Evolutionary conservation across 2,329 filamentous ascomycete genomes (phyloP).

Genomic region (Ascocoryne sarcoides): DNA sequence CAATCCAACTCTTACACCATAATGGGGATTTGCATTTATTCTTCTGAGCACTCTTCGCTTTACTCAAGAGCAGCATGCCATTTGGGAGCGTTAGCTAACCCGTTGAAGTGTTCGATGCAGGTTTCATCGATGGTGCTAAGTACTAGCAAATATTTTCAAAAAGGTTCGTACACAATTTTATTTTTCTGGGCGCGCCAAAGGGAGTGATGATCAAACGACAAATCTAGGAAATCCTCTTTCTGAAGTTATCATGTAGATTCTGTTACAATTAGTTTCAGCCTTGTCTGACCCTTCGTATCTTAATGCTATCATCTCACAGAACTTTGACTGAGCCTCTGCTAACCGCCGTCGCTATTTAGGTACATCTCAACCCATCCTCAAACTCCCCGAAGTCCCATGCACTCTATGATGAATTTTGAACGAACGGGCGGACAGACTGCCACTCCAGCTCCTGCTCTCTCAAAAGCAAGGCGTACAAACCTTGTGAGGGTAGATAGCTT

Average conservation of each 20-base stretch:
- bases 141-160: slow-evolving; percentile 3
- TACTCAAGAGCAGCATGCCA: too few species aligned
- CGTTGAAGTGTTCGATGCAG: not conserved
- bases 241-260: slow-evolving; percentile 31
- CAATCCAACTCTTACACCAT: slow-evolving; percentile 36
- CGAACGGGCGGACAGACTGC: slow-evolving; percentile 38
- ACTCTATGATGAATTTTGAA: slow-evolving; percentile 37
- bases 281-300: slow-evolving; percentile 33
- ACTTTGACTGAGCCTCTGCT: slow-evolving; percentile 12
- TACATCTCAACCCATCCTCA: not conserved
- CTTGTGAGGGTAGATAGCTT: slow-evolving; percentile 28
- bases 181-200: slow-evolving; percentile 11
- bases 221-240: slow-evolving; percentile 31
- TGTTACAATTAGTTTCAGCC: slow-evolving; percentile 35
- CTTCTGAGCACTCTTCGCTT: slow-evolving; percentile 1
- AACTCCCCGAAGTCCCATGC: slow-evolving; percentile 5
- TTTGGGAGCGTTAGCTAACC: not conserved
- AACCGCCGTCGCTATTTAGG: slow-evolving; percentile 7
- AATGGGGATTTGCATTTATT: slow-evolving; percentile 24
- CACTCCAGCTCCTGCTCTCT: slow-evolving; percentile 28
- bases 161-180: slow-evolving; percentile 23
- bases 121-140: not conserved
- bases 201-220: slow-evolving; percentile 30
- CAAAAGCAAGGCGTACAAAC: slow-evolving; percentile 34
- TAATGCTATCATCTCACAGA: slow-evolving; percentile 2